Conservation (phyloP, 2,329 filamentous ascomycete species). For the Waltergamsia citrina region DNA sequence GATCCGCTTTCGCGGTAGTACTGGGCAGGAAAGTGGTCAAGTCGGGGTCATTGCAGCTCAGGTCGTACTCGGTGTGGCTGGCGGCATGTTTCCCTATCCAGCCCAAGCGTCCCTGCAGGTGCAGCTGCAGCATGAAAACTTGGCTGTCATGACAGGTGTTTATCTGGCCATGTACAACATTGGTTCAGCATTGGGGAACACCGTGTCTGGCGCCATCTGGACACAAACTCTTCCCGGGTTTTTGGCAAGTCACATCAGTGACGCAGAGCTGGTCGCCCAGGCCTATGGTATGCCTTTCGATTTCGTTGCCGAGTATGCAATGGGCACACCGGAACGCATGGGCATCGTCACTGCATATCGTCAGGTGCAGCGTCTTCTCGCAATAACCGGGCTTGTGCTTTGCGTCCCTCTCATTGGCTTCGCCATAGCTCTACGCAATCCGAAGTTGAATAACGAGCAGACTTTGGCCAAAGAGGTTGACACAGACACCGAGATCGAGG, state of each 20-base stretch:
- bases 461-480: constrained; percentile 24
- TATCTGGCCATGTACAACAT: constrained; percentile 56
- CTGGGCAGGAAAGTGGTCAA: constrained; percentile 23
- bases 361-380: constrained; percentile 34
- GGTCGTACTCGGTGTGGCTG: constrained; percentile 51
- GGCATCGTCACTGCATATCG: constrained; percentile 35
- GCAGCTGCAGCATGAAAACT: constrained; percentile 35
- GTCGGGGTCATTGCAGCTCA: constrained; percentile 54
- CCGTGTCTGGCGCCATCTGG: constrained; percentile 54
- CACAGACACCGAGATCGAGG: constrained; percentile 9
- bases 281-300: constrained; percentile 27
- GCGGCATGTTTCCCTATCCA: constrained; percentile 50
- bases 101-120: constrained; percentile 35
- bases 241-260: constrained; percentile 26
- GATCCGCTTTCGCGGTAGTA: constrained; percentile 49
- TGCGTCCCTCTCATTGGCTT: constrained; percentile 37
- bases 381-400: constrained; percentile 37
- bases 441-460: constrained; percentile 33
- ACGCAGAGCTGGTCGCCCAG: constrained; percentile 15
- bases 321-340: constrained; percentile 31
- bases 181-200: constrained; percentile 49
- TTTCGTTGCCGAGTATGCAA: constrained; percentile 21
- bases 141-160: constrained; percentile 55
- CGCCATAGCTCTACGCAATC: constrained; percentile 31
- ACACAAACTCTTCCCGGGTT: constrained; percentile 42